These are phyloP conservation scores for Hanseniaspora hatyaiensis DNA, from an alignment of 805 yeast genomes.

Conservation along the genomic window DNA sequence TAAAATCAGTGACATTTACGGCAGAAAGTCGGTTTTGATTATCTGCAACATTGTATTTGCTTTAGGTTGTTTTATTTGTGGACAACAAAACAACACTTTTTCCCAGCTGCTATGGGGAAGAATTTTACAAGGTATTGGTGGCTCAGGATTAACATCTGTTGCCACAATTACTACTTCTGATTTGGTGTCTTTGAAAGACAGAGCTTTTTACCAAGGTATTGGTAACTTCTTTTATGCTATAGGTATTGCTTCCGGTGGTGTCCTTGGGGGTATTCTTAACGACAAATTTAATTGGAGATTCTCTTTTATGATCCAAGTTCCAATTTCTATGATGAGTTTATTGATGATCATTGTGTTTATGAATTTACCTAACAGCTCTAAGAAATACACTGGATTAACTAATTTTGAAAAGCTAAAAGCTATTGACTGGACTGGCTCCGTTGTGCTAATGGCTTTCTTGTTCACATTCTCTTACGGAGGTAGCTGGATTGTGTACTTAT, in stretches of 20 bases:
- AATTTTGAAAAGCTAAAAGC: constrained; percentile 39
- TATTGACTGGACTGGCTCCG: constrained; percentile 46
- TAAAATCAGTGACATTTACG: constrained; percentile 59
- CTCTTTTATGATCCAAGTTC: constrained; percentile 44
- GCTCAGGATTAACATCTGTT: constrained; percentile 71
- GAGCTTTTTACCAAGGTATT: constrained; percentile 76
- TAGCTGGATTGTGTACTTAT: constrained; percentile 6
- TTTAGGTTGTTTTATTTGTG: constrained; percentile 48
- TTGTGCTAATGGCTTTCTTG: constrained; percentile 35
- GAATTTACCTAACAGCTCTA: constrained; percentile 31
- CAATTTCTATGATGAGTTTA: constrained; percentile 43
- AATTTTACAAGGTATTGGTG: constrained; percentile 76
- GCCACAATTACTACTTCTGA: constrained; percentile 69
- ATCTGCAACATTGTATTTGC: constrained; percentile 47
- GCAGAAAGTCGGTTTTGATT: constrained; percentile 44
- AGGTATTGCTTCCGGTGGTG: constrained; percentile 67
- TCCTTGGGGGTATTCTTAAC: constrained; percentile 49
- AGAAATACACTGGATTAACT: constrained; percentile 31
- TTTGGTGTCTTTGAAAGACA: constrained; percentile 58
- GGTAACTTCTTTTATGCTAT: constrained; percentile 64
- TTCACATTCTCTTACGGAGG: constrained; percentile 17
- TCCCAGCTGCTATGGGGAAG: constrained; percentile 42
- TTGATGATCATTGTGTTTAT: constrained; percentile 33
- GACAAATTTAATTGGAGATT: constrained; percentile 56
- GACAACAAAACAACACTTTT: constrained; percentile 36